A percentile compares a stretch with the other conserved stretches of the same genome.
These are phyloP conservation scores for Cyphellophora europaea DNA, from an alignment of 2,329 filamentous ascomycete species.

Conservation along the genomic window DNA sequence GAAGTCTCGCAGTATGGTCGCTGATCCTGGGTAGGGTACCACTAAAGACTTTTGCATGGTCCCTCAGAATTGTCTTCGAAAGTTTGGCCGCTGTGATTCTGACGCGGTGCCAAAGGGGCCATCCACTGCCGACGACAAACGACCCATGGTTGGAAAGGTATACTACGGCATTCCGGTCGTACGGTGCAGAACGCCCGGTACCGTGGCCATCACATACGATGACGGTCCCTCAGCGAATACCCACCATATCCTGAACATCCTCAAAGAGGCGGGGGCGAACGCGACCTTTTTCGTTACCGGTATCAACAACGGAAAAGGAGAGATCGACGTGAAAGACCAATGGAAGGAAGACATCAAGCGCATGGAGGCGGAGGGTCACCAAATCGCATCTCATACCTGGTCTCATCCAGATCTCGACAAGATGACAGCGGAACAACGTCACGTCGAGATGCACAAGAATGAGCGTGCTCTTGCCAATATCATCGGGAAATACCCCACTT, in stretches of 20 bases:
- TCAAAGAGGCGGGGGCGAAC: slow-evolving; percentile 50
- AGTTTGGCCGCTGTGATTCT: slow-evolving; percentile 16
- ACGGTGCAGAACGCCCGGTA: slow-evolving; percentile 39
- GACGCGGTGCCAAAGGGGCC: slow-evolving; percentile 9
- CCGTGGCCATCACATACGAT: slow-evolving; percentile 58
- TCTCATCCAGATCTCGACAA: slow-evolving; percentile 37
- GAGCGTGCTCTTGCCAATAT: slow-evolving; percentile 39
- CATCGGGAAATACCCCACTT: slow-evolving; percentile 40
- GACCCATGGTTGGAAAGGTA: slow-evolving; percentile 9
- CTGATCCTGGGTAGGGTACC: slow-evolving; percentile 9
- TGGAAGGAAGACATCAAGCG: slow-evolving; percentile 30
- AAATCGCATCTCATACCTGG: slow-evolving; percentile 45
- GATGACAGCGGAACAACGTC: slow-evolving; percentile 27
- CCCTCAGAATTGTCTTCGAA: slow-evolving; percentile 14
- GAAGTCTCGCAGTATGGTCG: neutral
- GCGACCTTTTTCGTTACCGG: slow-evolving; percentile 60
- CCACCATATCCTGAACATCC: slow-evolving; percentile 50
- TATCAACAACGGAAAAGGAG: slow-evolving; percentile 36
- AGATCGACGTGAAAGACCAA: slow-evolving; percentile 29
- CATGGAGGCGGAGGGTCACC: slow-evolving; percentile 37
- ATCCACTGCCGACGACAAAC: slow-evolving; percentile 7
- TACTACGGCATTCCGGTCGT: slow-evolving; percentile 35
- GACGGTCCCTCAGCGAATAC: slow-evolving; percentile 58
- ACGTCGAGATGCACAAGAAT: slow-evolving; percentile 35
- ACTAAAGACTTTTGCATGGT: slow-evolving; percentile 12